Evolutionary conservation across 2,329 filamentous ascomycete genomes (phyloP).

Genomic region (Blastomyces parvus): DNA sequence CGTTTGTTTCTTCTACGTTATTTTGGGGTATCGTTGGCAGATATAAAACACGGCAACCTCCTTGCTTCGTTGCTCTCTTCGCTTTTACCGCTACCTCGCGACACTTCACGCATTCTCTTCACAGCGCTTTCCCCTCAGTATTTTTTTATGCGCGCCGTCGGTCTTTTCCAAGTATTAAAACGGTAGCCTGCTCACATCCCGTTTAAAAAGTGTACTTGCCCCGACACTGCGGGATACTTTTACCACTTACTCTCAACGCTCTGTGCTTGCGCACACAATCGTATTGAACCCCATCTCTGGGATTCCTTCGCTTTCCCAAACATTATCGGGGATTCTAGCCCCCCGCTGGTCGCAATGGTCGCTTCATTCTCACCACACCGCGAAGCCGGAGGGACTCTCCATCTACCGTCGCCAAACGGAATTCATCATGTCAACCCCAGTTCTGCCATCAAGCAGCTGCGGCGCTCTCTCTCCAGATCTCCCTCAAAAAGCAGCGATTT

Average conservation of each 20-base stretch:
- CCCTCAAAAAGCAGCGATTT: slow-evolving; percentile 72
- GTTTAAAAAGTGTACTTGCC: neutral
- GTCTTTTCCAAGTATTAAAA: slow-evolving; percentile 7
- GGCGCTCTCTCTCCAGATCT: slow-evolving; percentile 84
- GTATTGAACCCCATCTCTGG: neutral
- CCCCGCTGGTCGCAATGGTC: slow-evolving; percentile 28
- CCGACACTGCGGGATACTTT: neutral
- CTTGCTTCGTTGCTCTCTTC: neutral
- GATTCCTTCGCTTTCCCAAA: neutral
- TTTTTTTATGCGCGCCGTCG: neutral
- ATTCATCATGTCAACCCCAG: slow-evolving; percentile 74
- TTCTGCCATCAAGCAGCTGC: slow-evolving; percentile 69
- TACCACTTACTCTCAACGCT: neutral
- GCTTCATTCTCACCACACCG: slow-evolving; percentile 42
- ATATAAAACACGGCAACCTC: neutral
- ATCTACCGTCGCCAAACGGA: slow-evolving; percentile 77
- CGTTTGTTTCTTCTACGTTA: neutral
- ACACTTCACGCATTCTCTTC: neutral
- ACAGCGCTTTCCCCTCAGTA: neutral
- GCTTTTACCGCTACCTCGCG: neutral
- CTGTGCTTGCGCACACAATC: neutral
- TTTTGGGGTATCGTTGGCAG: slow-evolving; percentile 4
- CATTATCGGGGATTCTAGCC: neutral
- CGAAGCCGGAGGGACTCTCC: slow-evolving; percentile 62
- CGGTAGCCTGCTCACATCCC: neutral